Base-by-base conservation (phyloP, 2,329 filamentous ascomycete species). In the Periglandula ipomoeae region DNA sequence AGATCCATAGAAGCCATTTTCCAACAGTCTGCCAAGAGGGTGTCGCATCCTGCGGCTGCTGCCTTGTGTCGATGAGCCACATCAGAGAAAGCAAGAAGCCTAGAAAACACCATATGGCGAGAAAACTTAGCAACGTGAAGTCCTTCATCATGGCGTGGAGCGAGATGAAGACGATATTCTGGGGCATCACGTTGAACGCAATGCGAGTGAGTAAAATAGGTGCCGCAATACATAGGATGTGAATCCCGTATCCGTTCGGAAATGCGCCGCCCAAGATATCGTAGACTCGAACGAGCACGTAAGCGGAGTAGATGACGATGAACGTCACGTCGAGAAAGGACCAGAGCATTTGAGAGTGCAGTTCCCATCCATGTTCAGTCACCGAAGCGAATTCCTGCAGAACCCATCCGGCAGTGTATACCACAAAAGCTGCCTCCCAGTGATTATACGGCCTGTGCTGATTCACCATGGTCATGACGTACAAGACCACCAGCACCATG, bases 1-100 rank as follows among this genome's bases (percentile, higher is more conserved):
- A 88, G 56, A 88, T 85, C 81, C 82, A 87, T 3, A 88, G 71
- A 74, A 88, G 84, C 84, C 84, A 88, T 63, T 87, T 87, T 27
- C 76, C 76, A 44, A 87, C 84, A 0, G 81, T 83, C 26, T 65
- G 61, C 68, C 69, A 72, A 17, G 48, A 32, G 30, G 48, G 48
- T 15, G 34, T 64, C 20, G 32, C 34, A 9, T 60, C 54, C 51
- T 65, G 50, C 24, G 50, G 61, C 51, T 15, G 53, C 53, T 26
- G 55, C 61, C 20, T 58, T 54, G 44, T 55, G 23, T 58, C 61
- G 30, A 68, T 59, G 7, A 88, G 75, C 83, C 84, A 87, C 52
- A 78, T 74, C 63, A 88, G 72, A 7, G 82, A 80, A 9, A 88
- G 71, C 8, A 87, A 68, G 60, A 88, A 87, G 3, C 84, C 84